A percentile compares a stretch with the other conserved stretches of the same genome.
phyloP scores from a whole-genome alignment of 2,329 filamentous ascomycete genomes.

The Claviceps fusiformis region DNA sequence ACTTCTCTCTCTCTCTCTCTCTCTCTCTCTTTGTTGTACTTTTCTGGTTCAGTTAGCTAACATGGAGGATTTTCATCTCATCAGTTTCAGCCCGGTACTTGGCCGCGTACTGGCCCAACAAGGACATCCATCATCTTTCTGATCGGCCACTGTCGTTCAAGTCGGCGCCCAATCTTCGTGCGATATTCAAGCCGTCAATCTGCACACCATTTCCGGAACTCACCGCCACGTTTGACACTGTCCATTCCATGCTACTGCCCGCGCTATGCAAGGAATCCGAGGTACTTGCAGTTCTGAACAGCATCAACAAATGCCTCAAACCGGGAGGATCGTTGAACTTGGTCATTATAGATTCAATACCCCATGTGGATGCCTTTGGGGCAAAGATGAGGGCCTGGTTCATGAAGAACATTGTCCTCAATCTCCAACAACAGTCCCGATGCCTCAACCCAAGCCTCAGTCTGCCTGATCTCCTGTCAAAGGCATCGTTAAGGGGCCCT shows the following conservation, averaged over 20 bases:
- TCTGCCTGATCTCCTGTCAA: constrained; percentile 45
- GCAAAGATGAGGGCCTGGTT: constrained; percentile 47
- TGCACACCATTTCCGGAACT: constrained; percentile 18
- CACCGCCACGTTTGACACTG: constrained; percentile 30
- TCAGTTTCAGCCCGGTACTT: background rate
- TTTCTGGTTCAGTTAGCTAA: background rate
- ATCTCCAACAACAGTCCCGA: constrained; percentile 43
- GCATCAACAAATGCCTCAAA: constrained; percentile 41
- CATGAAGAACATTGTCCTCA: constrained; percentile 44
- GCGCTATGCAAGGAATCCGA: constrained; percentile 41
- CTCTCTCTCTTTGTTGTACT: no score
- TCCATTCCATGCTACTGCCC: constrained; percentile 42
- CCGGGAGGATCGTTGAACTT: constrained; percentile 44
- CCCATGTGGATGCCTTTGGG: constrained; percentile 40
- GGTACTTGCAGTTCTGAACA: constrained; percentile 40
- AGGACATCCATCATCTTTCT: constrained; percentile 3
- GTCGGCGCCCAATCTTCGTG: background rate
- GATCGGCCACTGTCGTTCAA: constrained; percentile 2
- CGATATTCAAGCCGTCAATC: constrained; percentile 1
- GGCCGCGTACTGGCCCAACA: background rate
- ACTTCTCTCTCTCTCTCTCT: no score
- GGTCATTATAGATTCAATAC: constrained; percentile 48
- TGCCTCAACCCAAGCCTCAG: constrained; percentile 45
- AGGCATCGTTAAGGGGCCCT: constrained; percentile 35
- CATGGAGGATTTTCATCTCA: background rate